phyloP scores from a whole-genome alignment of 441 rosid genomes.

The Pelargonium myrrhifolium region DNA sequence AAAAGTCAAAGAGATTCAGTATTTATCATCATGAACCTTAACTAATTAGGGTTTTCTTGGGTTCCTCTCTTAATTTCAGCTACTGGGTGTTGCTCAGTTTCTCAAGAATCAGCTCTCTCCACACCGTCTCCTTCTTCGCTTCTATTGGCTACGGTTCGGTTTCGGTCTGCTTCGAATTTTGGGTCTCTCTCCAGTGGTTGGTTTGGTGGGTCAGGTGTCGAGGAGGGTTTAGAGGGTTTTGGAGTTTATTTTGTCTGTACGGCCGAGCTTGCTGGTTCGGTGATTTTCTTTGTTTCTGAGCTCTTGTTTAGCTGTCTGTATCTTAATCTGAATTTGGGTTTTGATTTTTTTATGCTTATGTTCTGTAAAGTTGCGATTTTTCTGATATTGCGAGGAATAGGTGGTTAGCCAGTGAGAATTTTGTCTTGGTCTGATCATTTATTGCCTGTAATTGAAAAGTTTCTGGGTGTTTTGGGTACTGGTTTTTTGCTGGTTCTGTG shows the following conservation, averaged over 20 bases:
- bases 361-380: not conserved
- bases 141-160: not conserved
- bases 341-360: not conserved
- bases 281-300: constrained; percentile 6
- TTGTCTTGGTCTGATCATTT: not conserved
- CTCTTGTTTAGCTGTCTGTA: not conserved
- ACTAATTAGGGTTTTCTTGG: constrained; percentile 26
- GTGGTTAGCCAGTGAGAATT: not conserved
- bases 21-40: constrained; percentile 16
- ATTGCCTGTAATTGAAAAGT: not conserved
- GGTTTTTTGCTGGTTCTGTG: constrained; percentile 2
- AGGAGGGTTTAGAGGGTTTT: constrained; percentile 3
- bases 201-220: constrained; percentile 5
- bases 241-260: not conserved
- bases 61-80: constrained; percentile 15
- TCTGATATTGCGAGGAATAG: not conserved
- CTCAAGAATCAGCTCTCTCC: constrained; percentile 7
- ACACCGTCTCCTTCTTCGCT: not conserved
- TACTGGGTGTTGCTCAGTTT: constrained; percentile 11
- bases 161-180: not conserved
- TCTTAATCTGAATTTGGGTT: not conserved
- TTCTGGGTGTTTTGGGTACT: not conserved
- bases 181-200: not conserved
- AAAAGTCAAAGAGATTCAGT: constrained; percentile 14
- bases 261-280: not conserved